Evolutionary conservation across 345 rosid genomes (phyloP).

Genomic region (Hypericum perforatum): DNA sequence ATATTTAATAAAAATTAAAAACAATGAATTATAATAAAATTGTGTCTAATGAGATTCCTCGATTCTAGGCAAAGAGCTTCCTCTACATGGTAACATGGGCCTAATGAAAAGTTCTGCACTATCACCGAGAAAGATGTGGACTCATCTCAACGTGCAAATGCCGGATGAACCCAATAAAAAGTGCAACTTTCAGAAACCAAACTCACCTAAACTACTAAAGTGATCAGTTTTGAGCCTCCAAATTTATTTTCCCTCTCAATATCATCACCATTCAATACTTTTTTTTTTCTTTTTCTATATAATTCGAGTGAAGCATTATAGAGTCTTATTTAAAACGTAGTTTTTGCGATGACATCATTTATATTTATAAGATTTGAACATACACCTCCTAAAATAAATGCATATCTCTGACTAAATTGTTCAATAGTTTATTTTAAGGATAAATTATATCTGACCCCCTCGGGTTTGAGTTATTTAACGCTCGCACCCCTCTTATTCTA

Average conservation of each 20-base stretch:
- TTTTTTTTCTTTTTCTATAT: not conserved
- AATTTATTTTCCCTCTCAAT: not conserved
- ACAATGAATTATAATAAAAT: too few relatives aligned
- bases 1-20: too few relatives aligned
- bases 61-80: too few relatives aligned
- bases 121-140: constrained; percentile 27
- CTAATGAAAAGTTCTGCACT: constrained; percentile 15
- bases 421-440: too few relatives aligned
- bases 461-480: too few relatives aligned
- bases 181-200: constrained; percentile 14
- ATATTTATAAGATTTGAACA: too few relatives aligned
- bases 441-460: too few relatives aligned
- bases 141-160: constrained; percentile 6
- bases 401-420: too few relatives aligned
- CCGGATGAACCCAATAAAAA: constrained; percentile 4
- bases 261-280: not conserved
- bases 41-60: too few relatives aligned
- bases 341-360: too few relatives aligned
- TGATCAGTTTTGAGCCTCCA: constrained; percentile 10
- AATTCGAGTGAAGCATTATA: not conserved
- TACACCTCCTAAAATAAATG: too few relatives aligned
- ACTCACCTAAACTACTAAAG: constrained; percentile 7
- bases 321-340: not conserved
- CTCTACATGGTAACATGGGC: constrained; percentile 24
- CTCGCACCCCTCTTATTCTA: too few relatives aligned